phyloP scores from a whole-genome alignment of 441 rosid species.

The Manihot esculenta region DNA sequence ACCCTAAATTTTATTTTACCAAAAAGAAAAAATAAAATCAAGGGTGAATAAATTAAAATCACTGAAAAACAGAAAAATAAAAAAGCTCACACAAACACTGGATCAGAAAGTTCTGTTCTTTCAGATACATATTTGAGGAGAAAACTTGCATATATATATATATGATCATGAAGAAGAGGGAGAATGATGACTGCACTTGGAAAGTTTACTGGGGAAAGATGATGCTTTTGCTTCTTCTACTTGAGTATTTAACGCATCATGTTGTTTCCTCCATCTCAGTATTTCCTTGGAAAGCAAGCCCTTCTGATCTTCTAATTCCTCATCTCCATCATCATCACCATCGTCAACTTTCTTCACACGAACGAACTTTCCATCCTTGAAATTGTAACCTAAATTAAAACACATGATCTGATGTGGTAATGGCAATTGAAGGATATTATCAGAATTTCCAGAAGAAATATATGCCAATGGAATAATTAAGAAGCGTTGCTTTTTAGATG shows the following conservation, averaged over 20 bases:
- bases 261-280: slow-evolving; percentile 41
- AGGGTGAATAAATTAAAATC: too few species aligned
- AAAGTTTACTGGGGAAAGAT: background rate
- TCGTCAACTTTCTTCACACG: slow-evolving; percentile 17
- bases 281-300: slow-evolving; percentile 38
- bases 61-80: too few species aligned
- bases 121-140: too few species aligned
- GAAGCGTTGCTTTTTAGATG: too few species aligned
- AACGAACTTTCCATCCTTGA: slow-evolving; percentile 28
- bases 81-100: too few species aligned
- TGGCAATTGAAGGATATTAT: background rate
- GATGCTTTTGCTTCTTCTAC: slow-evolving; percentile 24
- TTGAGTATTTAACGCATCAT: slow-evolving; percentile 21
- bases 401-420: slow-evolving; percentile 16
- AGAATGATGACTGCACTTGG: slow-evolving; percentile 6
- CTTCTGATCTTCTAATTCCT: slow-evolving; percentile 18
- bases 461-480: too few species aligned
- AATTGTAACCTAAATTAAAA: slow-evolving; percentile 20
- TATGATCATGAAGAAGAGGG: slow-evolving; percentile 11
- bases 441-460: too few species aligned
- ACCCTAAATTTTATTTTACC: too few species aligned
- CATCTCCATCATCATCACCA: background rate
- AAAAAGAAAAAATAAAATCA: too few species aligned
- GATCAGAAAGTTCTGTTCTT: too few species aligned
- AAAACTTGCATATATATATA: background rate